phyloP scores from a whole-genome alignment of 1,284 basidiomycete genomes.

The Leccinum subspadiceum region DNA sequence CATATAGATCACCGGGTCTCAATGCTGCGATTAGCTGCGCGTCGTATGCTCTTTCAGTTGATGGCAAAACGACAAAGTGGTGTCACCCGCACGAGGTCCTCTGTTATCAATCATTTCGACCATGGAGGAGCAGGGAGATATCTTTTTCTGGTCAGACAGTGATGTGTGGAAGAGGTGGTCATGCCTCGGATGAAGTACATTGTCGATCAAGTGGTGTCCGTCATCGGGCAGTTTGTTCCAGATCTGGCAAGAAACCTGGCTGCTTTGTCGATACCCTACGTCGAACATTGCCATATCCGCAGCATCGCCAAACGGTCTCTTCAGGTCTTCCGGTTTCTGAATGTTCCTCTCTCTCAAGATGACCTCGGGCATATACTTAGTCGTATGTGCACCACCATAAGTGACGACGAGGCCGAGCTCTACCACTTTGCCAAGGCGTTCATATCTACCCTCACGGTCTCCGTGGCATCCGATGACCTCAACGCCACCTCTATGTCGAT shows the following conservation, averaged over 20 bases:
- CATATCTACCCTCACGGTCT: conserved; percentile 71
- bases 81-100: conserved; percentile 44
- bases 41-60: conserved; percentile 76
- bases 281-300: conserved; percentile 84
- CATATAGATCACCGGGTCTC: conserved; percentile 79
- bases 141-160: conserved; percentile 71
- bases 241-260: conserved; percentile 78
- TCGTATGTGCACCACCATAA: conserved; percentile 82
- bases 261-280: conserved; percentile 79
- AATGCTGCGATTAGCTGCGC: conserved; percentile 71
- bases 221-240: conserved; percentile 71
- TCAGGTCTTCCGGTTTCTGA: conserved; percentile 87
- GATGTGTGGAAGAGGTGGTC: conserved; percentile 49
- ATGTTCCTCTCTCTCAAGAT: conserved; percentile 66
- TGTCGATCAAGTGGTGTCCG: conserved; percentile 62
- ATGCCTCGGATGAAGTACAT: conserved; percentile 70
- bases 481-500: conserved; percentile 39
- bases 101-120: conserved; percentile 52
- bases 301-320: conserved; percentile 87
- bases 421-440: conserved; percentile 86
- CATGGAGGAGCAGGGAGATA: conserved; percentile 59
- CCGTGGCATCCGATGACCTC: conserved; percentile 59
- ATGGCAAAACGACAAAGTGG: conserved; percentile 51
- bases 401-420: conserved; percentile 66
- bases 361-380: conserved; percentile 83